Base-by-base conservation (phyloP, 176 grass and related monocot species). In the Ananas comosus region DNA sequence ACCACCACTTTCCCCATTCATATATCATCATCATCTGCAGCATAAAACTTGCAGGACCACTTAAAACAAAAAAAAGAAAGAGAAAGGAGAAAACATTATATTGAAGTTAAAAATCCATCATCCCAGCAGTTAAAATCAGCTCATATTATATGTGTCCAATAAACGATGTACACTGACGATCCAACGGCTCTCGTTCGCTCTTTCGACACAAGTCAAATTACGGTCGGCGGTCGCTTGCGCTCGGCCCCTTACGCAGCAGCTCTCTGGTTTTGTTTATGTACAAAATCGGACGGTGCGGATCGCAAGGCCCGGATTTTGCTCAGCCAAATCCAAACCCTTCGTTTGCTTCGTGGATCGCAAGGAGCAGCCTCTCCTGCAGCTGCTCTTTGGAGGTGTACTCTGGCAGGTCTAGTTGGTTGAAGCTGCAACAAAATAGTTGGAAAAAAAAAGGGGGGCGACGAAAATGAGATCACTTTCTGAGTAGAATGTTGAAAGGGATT, bases 251-350 rank as follows among this genome's bases (percentile, higher is more conserved):
- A 6, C 33, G 33, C 33, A 42, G 33, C 33, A 42, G 33, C 33
- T 42, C 33, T 42, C 5, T 42, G 33, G 5, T 42, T 42, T 42
- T 42, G 33, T 42, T 69, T 75, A 50, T 80, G 73, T 85, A 85
- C 77, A 80, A 77, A 24, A 27, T 52, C 49, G 18, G 21, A 8
- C 2, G 17, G 21, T 18, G 56, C 7, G 16, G 33, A 48, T 51
- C 23, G n/a, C 6, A 50, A 56, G 21, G 64, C 51, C 48, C 10
- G 11, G 22, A 65, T 63, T 7, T n/a, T 42, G 33, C 21, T 99
- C 83, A 93, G 75, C 90, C 90, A 13, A 99, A 99, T 70, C 95
- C 95, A 16, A 99, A 99, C 54, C 95, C 95, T 91, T 99, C 95
- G 68, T 91, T 99, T 18, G 82, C 95, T 78, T 99, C 95, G 17